Percentiles rank a stretch among this genome's conserved stretches.
Conservation (phyloP, 2,329 filamentous ascomycete genomes). For the Fusarium incarnatum region DNA sequence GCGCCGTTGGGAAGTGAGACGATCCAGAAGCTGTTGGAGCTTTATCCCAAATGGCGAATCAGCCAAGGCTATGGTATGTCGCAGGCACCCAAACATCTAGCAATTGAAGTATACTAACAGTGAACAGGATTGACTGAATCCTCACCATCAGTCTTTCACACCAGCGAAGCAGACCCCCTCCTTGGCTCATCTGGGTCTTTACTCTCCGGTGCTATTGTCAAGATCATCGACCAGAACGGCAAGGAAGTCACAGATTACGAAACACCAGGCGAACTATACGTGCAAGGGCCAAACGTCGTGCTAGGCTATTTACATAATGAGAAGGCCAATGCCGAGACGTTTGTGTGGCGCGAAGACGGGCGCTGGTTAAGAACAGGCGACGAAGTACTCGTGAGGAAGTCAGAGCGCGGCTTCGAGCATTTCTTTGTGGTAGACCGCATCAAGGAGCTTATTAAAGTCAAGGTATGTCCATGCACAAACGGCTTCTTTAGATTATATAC, state of each 20-base stretch:
- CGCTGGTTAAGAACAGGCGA: constrained; percentile 88
- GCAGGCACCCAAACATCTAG: fast-evolving
- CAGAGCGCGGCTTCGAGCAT: constrained; percentile 78
- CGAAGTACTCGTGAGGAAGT: constrained; percentile 76
- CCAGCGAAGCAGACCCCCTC: constrained; percentile 68
- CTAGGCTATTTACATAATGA: constrained; percentile 90
- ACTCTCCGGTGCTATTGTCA: constrained; percentile 70
- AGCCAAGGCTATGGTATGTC: constrained; percentile 76
- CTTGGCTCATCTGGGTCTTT: constrained; percentile 78
- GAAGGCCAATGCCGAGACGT: constrained; percentile 84
- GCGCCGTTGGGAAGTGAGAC: constrained; percentile 79
- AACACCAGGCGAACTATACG: constrained; percentile 81
- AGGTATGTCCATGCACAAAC: constrained; percentile 58
- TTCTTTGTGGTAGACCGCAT: constrained; percentile 83
- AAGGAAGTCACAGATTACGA: constrained; percentile 75
- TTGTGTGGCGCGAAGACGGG: constrained; percentile 67
- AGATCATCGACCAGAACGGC: constrained; percentile 74
- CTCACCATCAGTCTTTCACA: constrained; percentile 72
- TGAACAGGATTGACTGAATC: constrained; percentile 77
- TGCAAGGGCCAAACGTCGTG: constrained; percentile 81
- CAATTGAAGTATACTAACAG: background rate
- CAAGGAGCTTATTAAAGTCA: constrained; percentile 80
- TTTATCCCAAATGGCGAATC: constrained; percentile 74
- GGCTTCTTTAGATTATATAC: fast-evolving
- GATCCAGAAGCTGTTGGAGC: constrained; percentile 69